Percentiles rank a stretch among this genome's conserved stretches.
Conservation (phyloP, 345 rosid genomes). For the Noccaea caerulescens region DNA sequence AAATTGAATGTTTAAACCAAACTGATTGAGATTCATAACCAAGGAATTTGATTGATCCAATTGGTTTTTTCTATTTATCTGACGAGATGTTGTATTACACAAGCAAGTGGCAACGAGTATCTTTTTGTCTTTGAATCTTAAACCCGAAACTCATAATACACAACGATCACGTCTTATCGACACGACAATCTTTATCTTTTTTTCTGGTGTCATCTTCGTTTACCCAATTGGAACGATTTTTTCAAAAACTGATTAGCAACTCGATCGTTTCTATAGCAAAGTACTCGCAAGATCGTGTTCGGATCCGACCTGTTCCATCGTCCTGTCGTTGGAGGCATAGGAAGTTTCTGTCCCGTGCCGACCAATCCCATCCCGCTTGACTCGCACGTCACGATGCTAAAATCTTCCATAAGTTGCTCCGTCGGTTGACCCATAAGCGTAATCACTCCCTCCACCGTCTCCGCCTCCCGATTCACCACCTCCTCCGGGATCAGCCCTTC, state of each 20-base stretch:
- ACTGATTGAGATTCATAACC: neutral
- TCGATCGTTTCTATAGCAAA: conserved; percentile 76
- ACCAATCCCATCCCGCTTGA: conserved; percentile 54
- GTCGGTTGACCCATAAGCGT: conserved; percentile 66
- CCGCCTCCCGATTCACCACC: conserved; percentile 65
- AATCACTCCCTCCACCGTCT: conserved; percentile 70
- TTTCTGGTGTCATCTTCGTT: conserved; percentile 49
- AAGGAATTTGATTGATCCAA: neutral
- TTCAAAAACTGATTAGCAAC: conserved; percentile 69
- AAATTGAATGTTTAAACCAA: neutral
- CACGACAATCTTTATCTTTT: neutral
- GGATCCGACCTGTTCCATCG: conserved; percentile 84
- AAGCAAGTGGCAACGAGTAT: neutral
- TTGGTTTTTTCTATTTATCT: neutral
- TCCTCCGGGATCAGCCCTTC: conserved; percentile 75
- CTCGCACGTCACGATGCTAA: conserved; percentile 61
- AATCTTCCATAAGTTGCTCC: conserved; percentile 79
- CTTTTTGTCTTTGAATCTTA: neutral
- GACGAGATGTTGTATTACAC: conserved; percentile 3
- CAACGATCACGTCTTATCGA: neutral
- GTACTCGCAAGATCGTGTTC: conserved; percentile 69
- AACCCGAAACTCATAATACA: neutral
- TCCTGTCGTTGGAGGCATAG: conserved; percentile 83
- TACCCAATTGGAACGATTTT: conserved; percentile 73
- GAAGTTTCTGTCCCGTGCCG: conserved; percentile 59